phyloP scores from a whole-genome alignment of 169 alveolate genomes.

The Plasmodium gaboni region DNA sequence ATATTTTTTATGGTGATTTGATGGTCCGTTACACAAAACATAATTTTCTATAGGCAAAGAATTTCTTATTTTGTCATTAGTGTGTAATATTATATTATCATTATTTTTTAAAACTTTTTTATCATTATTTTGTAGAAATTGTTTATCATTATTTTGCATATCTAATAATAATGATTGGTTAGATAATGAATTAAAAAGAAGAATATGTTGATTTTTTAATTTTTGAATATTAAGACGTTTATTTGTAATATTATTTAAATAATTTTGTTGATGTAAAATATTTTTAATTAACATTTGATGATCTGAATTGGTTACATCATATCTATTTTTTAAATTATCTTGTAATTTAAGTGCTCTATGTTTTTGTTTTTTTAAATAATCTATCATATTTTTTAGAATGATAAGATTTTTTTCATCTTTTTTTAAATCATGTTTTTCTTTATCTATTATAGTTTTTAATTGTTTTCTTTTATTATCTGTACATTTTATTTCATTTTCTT shows the following conservation, averaged over 20 bases:
- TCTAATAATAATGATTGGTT: slow-evolving; percentile 54
- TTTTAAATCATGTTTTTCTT: slow-evolving; percentile 55
- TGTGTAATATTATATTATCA: not conserved
- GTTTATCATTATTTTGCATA: slow-evolving; percentile 18
- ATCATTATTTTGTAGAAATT: not conserved
- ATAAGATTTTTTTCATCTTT: slow-evolving; percentile 65
- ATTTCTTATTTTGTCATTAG: not conserved
- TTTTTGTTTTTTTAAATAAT: slow-evolving; percentile 60
- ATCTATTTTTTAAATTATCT: slow-evolving; percentile 60
- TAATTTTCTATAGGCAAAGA: not conserved
- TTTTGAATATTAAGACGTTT: slow-evolving; percentile 57
- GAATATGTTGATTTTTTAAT: slow-evolving; percentile 39
- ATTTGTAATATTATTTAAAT: slow-evolving; percentile 36
- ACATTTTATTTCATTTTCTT: slow-evolving; percentile 44
- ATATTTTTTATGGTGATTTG: slow-evolving; percentile 5
- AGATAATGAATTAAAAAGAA: slow-evolving; percentile 24
- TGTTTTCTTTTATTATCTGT: slow-evolving; percentile 40
- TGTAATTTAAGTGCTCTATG: slow-evolving; percentile 42
- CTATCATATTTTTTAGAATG: slow-evolving; percentile 64
- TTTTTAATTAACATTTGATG: slow-evolving; percentile 55
- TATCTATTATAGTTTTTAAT: slow-evolving; percentile 22
- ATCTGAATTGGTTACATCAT: slow-evolving; percentile 54
- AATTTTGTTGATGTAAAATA: slow-evolving; percentile 63
- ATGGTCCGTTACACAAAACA: not conserved
- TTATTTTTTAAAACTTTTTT: slow-evolving; percentile 4